Base-by-base conservation (phyloP, 768 basidiomycete genomes). In the Suillus alpinus region DNA sequence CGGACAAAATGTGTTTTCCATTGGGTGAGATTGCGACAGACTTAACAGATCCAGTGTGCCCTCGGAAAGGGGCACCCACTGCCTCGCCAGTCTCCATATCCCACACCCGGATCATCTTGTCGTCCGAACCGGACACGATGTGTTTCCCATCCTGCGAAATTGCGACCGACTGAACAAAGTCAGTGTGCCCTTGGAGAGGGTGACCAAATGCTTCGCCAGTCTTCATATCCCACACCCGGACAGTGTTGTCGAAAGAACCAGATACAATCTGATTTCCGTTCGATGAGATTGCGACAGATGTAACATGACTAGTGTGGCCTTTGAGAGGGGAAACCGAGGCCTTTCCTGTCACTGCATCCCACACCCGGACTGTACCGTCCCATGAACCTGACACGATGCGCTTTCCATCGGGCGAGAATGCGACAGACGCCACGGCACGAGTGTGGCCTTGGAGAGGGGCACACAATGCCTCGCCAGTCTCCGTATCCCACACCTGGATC, bases 31-130 rank as follows among this genome's bases (percentile, higher is more conserved):
- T 40, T 16, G 51, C 50, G 26, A 59, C 51, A 1, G 58, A 37
- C 2, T 1, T 3, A n/a, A 59, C 6, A 0, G 0, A 2, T 2
- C n/a, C 31, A 13, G 6, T 29, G 43, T 64, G 63, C 0, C 55
- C 63, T 23, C 6, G 6, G n/a, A 64, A 63, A 1, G 62, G 64
- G 1, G 60, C 65, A 49, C 43, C 52, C 58, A 73, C 44, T 7
- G 65, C 60, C 23, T 64, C 65, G 3, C 58, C 36, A 32, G 67
- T 71, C 12, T 44, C 59, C 56, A 57, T 32, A 36, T 72, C 37
- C 64, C 63, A 65, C 23, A 65, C 13, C 16, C 64, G 55, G 8
- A 65, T 39, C 1, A 58, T 60, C 6, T 7, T 18, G 53, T 65
- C 64, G 1, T 7, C 29, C 3, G 64, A 64, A 36, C 51, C 58